A percentile compares a stretch with the other conserved stretches of the same genome.
phyloP scores from a whole-genome alignment of 129 eudicot species.

The Lactuca sativa region DNA sequence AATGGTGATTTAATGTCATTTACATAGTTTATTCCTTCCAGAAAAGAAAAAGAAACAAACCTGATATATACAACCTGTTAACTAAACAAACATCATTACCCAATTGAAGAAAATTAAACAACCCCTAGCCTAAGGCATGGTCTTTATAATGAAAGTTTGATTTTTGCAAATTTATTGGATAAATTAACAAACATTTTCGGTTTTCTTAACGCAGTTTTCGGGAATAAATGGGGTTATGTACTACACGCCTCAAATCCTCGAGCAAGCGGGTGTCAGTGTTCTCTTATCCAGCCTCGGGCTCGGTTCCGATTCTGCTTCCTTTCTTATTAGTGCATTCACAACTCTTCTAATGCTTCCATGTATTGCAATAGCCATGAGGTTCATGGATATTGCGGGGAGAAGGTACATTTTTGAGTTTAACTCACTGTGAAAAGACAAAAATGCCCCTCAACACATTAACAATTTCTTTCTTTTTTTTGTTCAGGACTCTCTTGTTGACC shows the following conservation, averaged over 20 bases:
- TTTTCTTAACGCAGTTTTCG: conserved; percentile 48
- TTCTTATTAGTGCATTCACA: conserved; percentile 67
- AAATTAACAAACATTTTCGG: background rate
- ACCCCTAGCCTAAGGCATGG: background rate
- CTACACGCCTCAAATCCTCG: conserved; percentile 82
- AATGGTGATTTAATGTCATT: too few species aligned
- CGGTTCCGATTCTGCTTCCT: conserved; percentile 67
- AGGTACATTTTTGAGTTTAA: conserved; percentile 37
- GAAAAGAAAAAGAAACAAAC: too few species aligned
- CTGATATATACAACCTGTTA: background rate
- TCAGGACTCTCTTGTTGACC: conserved; percentile 62
- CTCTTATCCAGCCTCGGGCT: conserved; percentile 69
- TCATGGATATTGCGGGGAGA: conserved; percentile 73
- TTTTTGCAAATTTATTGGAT: background rate
- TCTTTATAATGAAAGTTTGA: background rate
- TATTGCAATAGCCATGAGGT: conserved; percentile 67
- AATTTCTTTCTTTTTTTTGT: background rate
- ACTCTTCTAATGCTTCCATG: conserved; percentile 73
- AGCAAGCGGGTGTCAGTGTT: conserved; percentile 75
- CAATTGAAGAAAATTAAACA: background rate
- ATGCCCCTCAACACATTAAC: background rate
- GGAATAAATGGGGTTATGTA: conserved; percentile 82
- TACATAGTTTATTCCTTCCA: too few species aligned
- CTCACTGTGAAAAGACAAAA: background rate
- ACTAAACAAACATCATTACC: background rate